These are phyloP conservation scores for Juglanconis sp. DNA, from an alignment of 2,329 filamentous ascomycete genomes.

Conservation along the genomic window DNA sequence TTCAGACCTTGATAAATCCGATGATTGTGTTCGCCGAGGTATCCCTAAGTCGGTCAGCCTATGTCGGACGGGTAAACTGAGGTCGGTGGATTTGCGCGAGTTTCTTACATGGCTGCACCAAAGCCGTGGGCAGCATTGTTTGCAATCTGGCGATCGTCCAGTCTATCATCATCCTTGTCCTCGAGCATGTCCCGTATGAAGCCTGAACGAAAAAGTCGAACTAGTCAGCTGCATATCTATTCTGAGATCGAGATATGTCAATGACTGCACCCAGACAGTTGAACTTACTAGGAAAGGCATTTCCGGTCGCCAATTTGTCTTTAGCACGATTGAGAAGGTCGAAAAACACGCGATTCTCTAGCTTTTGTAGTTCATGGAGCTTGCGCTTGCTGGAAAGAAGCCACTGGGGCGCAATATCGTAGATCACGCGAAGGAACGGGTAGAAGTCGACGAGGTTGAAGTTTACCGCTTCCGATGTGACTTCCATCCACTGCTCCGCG, in stretches of 20 bases:
- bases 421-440: background rate
- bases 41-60: background rate
- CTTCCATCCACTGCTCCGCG: background rate
- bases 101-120: constrained; percentile 1
- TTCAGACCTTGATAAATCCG: background rate
- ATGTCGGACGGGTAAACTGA: background rate
- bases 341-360: background rate
- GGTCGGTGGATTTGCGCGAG: too few relatives aligned
- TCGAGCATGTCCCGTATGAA: background rate
- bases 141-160: background rate
- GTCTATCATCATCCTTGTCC: constrained; percentile 1
- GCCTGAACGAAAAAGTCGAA: background rate
- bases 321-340: constrained; percentile 1
- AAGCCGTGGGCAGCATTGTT: background rate
- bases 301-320: background rate
- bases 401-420: background rate
- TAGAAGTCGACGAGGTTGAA: constrained; percentile 1
- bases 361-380: background rate
- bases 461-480: background rate
- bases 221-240: background rate
- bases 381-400: background rate
- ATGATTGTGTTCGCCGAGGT: constrained; percentile 1
- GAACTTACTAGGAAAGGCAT: background rate
- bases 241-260: background rate
- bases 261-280: background rate